These are phyloP conservation scores for Thoreauomyces humboldtii DNA, from an alignment of 192 early-diverging fungal genomes.

Conservation along the genomic window DNA sequence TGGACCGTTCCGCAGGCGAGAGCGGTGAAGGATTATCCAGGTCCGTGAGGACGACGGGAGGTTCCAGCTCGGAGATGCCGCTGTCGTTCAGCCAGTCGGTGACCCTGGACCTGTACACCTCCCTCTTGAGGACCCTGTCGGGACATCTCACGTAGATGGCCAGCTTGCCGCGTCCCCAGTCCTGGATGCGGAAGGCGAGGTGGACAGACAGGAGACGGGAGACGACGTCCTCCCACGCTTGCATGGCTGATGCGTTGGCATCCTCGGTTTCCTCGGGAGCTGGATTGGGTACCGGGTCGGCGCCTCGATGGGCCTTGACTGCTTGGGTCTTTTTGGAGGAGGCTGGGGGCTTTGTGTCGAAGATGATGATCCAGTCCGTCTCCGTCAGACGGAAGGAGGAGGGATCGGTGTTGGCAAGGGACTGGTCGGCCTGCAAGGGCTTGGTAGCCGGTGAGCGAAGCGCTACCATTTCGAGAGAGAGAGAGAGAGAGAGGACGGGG, in stretches of 20 bases:
- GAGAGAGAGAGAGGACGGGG: too few species aligned
- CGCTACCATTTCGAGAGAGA: too few species aligned
- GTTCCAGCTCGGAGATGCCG: conserved; percentile 23
- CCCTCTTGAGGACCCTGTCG: conserved; percentile 19
- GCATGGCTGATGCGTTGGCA: conserved; percentile 14
- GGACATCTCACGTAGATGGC: conserved; percentile 31
- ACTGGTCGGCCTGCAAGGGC: too few species aligned
- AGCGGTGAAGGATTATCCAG: conserved; percentile 20
- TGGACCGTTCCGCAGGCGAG: conserved; percentile 54
- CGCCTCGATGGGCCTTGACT: not conserved
- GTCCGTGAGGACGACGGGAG: conserved; percentile 17
- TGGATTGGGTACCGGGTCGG: too few species aligned
- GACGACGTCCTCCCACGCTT: conserved; percentile 55
- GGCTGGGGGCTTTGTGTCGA: conserved; percentile 11
- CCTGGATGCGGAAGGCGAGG: conserved; percentile 63
- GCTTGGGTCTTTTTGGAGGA: not conserved
- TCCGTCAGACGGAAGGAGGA: not conserved
- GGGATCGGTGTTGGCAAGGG: too few species aligned
- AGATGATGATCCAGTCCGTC: conserved; percentile 34
- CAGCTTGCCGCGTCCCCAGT: conserved; percentile 37
- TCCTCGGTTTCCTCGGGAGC: not conserved
- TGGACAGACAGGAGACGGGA: conserved; percentile 55
- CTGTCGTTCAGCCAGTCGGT: conserved; percentile 33
- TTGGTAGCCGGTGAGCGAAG: too few species aligned
- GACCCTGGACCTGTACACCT: conserved; percentile 24